Evolutionary conservation across 2,329 filamentous ascomycete species (phyloP).

Genomic region (Penicillium rolfsii): DNA sequence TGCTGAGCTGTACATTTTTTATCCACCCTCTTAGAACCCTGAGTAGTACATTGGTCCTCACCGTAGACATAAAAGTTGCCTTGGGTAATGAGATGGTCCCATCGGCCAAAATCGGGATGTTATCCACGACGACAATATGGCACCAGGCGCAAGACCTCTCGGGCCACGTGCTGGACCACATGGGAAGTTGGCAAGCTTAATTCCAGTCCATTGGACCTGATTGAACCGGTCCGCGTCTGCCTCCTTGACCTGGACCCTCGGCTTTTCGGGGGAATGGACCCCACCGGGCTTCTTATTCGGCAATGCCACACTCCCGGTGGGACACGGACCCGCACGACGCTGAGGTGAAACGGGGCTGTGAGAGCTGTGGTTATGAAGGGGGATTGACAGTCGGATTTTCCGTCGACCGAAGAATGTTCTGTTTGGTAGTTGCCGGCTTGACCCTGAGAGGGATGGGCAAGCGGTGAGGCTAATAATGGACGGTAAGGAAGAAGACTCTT

Average conservation of each 20-base stretch:
- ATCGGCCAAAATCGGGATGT: background rate
- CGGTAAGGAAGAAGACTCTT: background rate
- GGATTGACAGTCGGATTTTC: constrained; percentile 1
- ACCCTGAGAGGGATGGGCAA: background rate
- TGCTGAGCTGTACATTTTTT: background rate
- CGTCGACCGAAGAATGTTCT: background rate
- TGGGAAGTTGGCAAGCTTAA: background rate
- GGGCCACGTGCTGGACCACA: background rate
- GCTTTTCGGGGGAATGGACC: background rate
- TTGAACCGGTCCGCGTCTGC: background rate
- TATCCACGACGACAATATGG: background rate
- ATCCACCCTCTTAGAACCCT: background rate
- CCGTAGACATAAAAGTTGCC: background rate
- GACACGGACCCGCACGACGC: constrained; percentile 3
- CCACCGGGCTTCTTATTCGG: constrained; percentile 3
- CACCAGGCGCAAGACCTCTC: background rate
- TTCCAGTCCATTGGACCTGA: background rate
- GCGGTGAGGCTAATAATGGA: background rate
- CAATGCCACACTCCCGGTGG: background rate
- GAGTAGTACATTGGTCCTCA: no score
- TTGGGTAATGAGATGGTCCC: background rate
- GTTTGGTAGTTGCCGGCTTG: background rate
- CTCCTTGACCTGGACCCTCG: constrained; percentile 4
- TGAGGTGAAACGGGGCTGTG: constrained; percentile 5
- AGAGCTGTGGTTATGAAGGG: background rate